Evolutionary conservation across 768 basidiomycete species (phyloP).

Genomic region (Cytidiella melzeri): DNA sequence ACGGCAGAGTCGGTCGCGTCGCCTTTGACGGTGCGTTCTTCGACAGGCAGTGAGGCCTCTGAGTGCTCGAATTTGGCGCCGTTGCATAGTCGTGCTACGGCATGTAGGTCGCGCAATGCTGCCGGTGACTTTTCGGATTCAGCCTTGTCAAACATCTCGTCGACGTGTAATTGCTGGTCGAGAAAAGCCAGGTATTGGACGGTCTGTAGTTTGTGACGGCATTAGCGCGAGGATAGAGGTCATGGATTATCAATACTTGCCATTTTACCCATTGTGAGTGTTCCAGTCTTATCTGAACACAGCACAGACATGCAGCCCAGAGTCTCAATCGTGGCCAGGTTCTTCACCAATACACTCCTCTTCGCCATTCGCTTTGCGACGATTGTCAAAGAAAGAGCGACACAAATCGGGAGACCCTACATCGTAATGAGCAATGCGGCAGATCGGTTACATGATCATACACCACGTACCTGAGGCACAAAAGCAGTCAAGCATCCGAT

Average conservation of each 20-base stretch:
- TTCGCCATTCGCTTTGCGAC: conserved; percentile 39
- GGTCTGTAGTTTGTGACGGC: conserved; percentile 20
- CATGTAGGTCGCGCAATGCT: conserved; percentile 27
- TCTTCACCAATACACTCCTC: conserved; percentile 47
- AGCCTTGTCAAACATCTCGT: conserved; percentile 16
- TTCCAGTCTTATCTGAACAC: conserved; percentile 56
- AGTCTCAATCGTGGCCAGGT: conserved; percentile 60
- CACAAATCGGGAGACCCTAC: conserved; percentile 37
- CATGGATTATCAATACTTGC: conserved; percentile 13
- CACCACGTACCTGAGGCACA: conserved; percentile 38
- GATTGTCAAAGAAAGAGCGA: conserved; percentile 47
- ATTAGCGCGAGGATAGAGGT: not conserved
- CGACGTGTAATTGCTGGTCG: conserved; percentile 19
- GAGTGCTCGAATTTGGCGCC: conserved; percentile 41
- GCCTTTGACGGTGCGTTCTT: conserved; percentile 35
- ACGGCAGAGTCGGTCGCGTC: conserved; percentile 57
- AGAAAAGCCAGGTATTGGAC: conserved; percentile 36
- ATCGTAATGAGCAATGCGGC: too few species aligned
- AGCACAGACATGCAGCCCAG: conserved; percentile 55
- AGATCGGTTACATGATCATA: conserved; percentile 12
- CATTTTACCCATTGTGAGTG: conserved; percentile 50
- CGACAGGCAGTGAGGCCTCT: conserved; percentile 21
- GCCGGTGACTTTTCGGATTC: conserved; percentile 9
- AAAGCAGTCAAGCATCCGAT: conserved; percentile 47
- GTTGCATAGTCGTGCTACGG: conserved; percentile 51